A percentile compares a stretch with the other conserved stretches of the same genome.
These are phyloP conservation scores for Vitellaria paradoxa DNA, from an alignment of 179 eudicot genomes.

Conservation along the genomic window DNA sequence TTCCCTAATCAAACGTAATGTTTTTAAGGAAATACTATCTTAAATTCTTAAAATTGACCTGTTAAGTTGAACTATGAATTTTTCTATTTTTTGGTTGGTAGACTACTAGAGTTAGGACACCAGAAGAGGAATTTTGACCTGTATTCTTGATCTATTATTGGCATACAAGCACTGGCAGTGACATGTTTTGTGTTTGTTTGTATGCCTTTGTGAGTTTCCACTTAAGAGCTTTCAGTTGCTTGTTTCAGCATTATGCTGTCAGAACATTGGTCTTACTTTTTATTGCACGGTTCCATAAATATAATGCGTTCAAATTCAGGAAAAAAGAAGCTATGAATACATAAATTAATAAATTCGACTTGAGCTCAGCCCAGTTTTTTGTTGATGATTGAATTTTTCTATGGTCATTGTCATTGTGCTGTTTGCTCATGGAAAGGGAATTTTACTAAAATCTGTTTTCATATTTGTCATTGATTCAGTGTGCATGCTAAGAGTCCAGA, in stretches of 20 bases:
- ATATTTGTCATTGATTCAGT: not conserved
- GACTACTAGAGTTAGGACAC: not conserved
- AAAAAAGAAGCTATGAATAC: not conserved
- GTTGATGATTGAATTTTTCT: not conserved
- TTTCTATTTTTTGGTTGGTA: not conserved
- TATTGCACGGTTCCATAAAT: not conserved
- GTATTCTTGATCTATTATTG: not conserved
- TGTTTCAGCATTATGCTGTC: not conserved
- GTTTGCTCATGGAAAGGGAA: conserved; percentile 7
- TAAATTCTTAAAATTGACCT: not conserved
- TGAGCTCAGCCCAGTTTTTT: no score
- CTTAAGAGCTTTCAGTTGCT: not conserved
- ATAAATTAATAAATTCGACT: no score
- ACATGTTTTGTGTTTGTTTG: not conserved
- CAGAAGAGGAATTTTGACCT: not conserved
- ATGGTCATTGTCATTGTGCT: not conserved
- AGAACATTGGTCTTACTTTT: not conserved
- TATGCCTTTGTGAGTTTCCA: not conserved
- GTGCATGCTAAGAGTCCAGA: conserved; percentile 3
- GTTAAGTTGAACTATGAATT: not conserved
- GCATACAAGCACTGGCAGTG: not conserved
- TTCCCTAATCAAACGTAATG: not conserved
- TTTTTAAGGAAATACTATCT: not conserved
- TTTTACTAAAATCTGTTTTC: not conserved
- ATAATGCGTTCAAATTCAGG: not conserved